phyloP scores from a whole-genome alignment of 768 basidiomycete genomes.

The Leucocoprinus sp. region DNA sequence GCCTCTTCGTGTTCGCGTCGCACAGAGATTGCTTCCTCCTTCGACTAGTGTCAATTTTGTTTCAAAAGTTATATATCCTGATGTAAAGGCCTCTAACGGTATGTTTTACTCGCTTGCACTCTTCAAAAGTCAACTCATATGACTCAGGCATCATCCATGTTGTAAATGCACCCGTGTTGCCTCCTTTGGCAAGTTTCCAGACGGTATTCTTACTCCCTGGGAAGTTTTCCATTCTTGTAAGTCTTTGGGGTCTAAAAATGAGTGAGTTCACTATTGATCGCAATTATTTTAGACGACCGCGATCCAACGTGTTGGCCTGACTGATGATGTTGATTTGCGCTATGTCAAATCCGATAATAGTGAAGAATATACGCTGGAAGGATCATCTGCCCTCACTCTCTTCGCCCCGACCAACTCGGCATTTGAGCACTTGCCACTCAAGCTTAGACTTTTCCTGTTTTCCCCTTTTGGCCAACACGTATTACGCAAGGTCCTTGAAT shows the following conservation, averaged over 20 bases:
- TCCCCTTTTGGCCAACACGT: conserved; percentile 46
- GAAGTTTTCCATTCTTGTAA: conserved; percentile 42
- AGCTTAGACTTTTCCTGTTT: conserved; percentile 47
- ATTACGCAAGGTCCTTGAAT: conserved; percentile 47
- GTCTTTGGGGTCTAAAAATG: conserved; percentile 10
- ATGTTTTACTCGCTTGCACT: conserved; percentile 5
- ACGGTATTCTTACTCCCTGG: conserved; percentile 34
- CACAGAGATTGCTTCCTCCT: conserved; percentile 24
- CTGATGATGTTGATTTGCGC: conserved; percentile 38
- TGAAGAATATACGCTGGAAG: conserved; percentile 32
- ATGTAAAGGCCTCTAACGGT: conserved; percentile 46
- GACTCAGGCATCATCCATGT: conserved; percentile 41
- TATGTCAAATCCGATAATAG: conserved; percentile 25
- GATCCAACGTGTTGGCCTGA: conserved; percentile 41
- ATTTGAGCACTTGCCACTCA: conserved; percentile 39
- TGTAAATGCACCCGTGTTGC: conserved; percentile 46
- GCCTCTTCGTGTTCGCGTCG: conserved; percentile 36
- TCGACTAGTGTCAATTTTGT: conserved; percentile 40
- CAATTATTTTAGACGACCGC: conserved; percentile 41
- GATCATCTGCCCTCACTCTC: conserved; percentile 38
- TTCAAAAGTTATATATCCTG: conserved; percentile 31
- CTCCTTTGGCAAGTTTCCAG: conserved; percentile 44
- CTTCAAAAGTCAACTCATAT: too few relatives aligned
- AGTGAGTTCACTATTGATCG: too few relatives aligned
- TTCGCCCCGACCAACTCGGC: conserved; percentile 49